Conservation (phyloP, 2,329 filamentous ascomycete genomes). For the Arthrocladium fulminans region DNA sequence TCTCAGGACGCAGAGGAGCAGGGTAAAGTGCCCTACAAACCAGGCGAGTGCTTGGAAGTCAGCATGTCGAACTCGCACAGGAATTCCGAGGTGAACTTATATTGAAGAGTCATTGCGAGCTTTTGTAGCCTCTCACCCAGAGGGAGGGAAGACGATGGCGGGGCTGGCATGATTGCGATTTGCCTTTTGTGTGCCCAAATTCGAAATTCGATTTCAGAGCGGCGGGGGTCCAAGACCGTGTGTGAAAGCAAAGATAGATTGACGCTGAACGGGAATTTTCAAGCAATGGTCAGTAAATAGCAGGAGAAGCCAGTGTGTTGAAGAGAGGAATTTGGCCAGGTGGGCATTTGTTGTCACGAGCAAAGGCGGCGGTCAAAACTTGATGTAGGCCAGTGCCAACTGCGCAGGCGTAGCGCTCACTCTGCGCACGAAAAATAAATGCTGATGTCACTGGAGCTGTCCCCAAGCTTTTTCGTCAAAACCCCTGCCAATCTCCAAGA, state of each 20-base stretch:
- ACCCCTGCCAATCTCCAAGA: background rate
- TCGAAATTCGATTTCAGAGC: background rate
- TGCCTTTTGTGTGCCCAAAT: background rate
- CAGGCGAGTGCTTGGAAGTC: constrained; percentile 13
- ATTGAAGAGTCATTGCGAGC: constrained; percentile 86
- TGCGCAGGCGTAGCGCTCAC: background rate
- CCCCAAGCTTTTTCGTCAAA: background rate
- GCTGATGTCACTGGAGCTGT: constrained; percentile 2
- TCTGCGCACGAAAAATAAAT: background rate
- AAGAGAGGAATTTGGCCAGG: background rate
- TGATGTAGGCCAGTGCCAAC: constrained; percentile 2
- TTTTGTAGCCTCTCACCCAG: constrained; percentile 64
- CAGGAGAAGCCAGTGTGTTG: constrained; percentile 6
- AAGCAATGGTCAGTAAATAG: background rate
- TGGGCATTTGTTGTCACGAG: constrained; percentile 3
- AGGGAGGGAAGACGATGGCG: constrained; percentile 60
- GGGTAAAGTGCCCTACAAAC: constrained; percentile 59
- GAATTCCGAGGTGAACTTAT: constrained; percentile 46
- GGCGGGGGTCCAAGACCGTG: background rate
- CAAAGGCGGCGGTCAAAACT: constrained; percentile 5
- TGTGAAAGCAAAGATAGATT: background rate
- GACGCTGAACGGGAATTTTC: too few relatives aligned
- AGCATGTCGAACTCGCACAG: constrained; percentile 13
- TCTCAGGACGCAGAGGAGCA: constrained; percentile 73
- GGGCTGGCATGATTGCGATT: constrained; percentile 55